A percentile compares a stretch with the other conserved stretches of the same genome.
Evolutionary conservation across 1,139 yeast species (phyloP).

Genomic region (Nadsonia starkeyi-henricii): DNA sequence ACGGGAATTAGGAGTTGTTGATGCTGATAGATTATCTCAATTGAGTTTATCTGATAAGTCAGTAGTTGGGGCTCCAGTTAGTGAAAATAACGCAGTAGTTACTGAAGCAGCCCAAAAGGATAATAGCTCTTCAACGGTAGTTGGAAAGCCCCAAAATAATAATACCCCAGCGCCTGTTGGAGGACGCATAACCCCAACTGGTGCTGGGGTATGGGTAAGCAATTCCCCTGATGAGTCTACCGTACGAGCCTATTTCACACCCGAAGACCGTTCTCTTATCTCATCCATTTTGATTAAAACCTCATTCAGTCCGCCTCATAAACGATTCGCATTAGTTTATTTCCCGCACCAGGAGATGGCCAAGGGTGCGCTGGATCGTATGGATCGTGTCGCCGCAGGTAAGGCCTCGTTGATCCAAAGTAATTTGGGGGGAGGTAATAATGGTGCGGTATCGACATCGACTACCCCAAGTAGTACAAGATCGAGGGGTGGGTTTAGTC

Average conservation of each 20-base stretch:
- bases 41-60: too few relatives aligned
- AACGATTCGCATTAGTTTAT: slow-evolving; percentile 25
- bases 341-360: slow-evolving; percentile 25
- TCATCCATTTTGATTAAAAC: slow-evolving; percentile 21
- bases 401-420: background rate
- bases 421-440: background rate
- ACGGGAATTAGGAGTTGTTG: background rate
- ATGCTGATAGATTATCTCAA: background rate
- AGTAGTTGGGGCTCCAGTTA: too few relatives aligned
- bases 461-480: background rate
- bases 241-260: slow-evolving; percentile 20
- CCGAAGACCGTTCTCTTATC: slow-evolving; percentile 21
- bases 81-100: slow-evolving; percentile 3
- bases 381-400: slow-evolving; percentile 15
- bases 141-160: too few relatives aligned
- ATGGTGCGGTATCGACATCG: too few relatives aligned
- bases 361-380: slow-evolving; percentile 21
- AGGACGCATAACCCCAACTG: too few relatives aligned
- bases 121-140: too few relatives aligned
- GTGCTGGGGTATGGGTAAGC: slow-evolving; percentile 19
- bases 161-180: too few relatives aligned
- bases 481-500: background rate
- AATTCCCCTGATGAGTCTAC: slow-evolving; percentile 24
- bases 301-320: slow-evolving; percentile 15
- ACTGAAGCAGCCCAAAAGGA: too few relatives aligned